phyloP scores from a whole-genome alignment of 768 basidiomycete genomes.

The Lyophyllum decastes region DNA sequence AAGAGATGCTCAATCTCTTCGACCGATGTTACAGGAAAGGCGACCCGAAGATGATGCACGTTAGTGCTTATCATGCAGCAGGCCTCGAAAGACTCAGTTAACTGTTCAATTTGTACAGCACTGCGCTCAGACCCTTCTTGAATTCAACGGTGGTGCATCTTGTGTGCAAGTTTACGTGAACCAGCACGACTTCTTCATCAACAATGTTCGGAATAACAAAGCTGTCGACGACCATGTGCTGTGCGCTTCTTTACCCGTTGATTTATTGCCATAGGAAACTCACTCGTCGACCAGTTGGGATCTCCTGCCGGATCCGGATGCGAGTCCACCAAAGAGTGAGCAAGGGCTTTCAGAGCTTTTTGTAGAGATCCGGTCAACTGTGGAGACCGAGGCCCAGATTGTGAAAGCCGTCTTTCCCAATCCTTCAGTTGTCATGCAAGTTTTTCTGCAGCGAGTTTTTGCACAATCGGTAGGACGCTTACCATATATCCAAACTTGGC shows the following conservation, averaged over 20 bases:
- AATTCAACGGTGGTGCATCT: conserved; percentile 96
- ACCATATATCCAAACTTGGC: not conserved
- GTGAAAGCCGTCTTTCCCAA: conserved; percentile 99
- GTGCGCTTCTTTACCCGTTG: conserved; percentile 33
- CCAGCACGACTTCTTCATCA: conserved; percentile 99
- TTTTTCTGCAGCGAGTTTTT: conserved; percentile 95
- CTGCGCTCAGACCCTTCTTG: conserved; percentile 93
- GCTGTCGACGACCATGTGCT: conserved; percentile 56
- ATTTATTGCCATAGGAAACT: not conserved
- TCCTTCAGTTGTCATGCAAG: conserved; percentile 95
- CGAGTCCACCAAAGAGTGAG: conserved; percentile 75
- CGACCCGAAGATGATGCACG: conserved; percentile 99
- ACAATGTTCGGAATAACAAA: conserved; percentile 72
- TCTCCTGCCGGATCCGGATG: conserved; percentile 76
- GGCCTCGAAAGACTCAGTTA: not conserved
- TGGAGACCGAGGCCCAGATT: conserved; percentile 95
- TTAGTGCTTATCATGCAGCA: conserved; percentile 32
- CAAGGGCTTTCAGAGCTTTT: conserved; percentile 79
- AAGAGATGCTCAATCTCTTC: conserved; percentile 95
- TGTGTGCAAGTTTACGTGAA: conserved; percentile 99
- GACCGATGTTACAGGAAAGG: conserved; percentile 95
- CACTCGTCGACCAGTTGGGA: conserved; percentile 66
- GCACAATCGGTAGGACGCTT: conserved; percentile 80
- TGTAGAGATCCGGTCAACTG: conserved; percentile 84
- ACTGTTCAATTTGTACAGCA: conserved; percentile 55